Base-by-base conservation (phyloP, 2,329 filamentous ascomycete genomes). In the Monilinia aucupariae region DNA sequence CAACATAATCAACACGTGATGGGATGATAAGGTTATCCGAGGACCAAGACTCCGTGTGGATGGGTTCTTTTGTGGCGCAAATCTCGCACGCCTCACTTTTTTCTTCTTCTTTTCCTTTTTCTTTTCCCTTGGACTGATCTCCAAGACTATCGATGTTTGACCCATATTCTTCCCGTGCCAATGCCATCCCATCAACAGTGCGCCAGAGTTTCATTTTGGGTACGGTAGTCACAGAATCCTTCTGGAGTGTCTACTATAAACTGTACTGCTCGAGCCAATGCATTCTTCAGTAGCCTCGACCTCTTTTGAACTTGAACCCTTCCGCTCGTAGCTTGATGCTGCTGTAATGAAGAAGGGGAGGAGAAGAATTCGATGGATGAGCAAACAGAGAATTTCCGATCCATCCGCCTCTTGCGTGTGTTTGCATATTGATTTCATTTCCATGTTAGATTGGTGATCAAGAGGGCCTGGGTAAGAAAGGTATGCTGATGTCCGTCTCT, bases 111-210 rank as follows among this genome's bases (percentile, higher is more conserved):
- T 22, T 2, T n/a, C 13, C 12, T 4, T 39, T 12, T 39, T 13
- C 32, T n/a, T 20, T 50, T n/a, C n/a, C 25, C 34, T 27, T 12
- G 15, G 6, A 27, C 39, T 39, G 58, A 60, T 60, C 58, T 61
- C 39, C 59, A 12, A 61, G 54, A 54, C 49, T 61, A 61, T 61
- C 49, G 49, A 61, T 52, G 48, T 61, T 61, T 61, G 59, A 53
- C 53, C 59, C 27, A 61, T 61, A 53, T 13, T 45, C 59, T 22
- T 53, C 48, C 39, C n/a, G 37, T 20, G 43, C 32, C 8, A 41
- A n/a, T n/a, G n/a, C n/a, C n/a, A n/a, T n/a, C n/a, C n/a, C n/a
- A n/a, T n/a, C n/a, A n/a, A n/a, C n/a, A n/a, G n/a, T 41, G 27
- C 59, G 39, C 27, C 25, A 52, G 54, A 37, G 49, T 61, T 61